Evolutionary conservation across 2,329 filamentous ascomycete genomes (phyloP).

Genomic region (Fonsecaea multimorphosa): DNA sequence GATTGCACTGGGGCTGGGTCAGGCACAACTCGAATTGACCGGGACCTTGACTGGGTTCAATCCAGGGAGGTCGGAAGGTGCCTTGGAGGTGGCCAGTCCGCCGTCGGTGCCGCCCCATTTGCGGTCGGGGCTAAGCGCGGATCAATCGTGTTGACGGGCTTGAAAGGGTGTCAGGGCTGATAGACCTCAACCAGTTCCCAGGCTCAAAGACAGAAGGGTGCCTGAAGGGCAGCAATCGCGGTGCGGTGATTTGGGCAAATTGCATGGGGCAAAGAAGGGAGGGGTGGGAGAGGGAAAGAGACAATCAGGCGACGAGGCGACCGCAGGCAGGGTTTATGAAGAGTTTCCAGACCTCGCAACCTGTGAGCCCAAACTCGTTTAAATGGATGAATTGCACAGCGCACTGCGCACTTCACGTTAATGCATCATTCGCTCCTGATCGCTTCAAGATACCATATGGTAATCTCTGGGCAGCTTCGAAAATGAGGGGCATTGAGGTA

Average conservation of each 20-base stretch:
- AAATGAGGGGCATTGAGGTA: neutral
- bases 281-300: constrained; percentile 9
- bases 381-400: neutral
- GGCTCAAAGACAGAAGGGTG: constrained; percentile 11
- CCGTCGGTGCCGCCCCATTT: constrained; percentile 30
- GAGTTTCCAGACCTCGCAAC: neutral
- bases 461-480: neutral
- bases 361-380: neutral
- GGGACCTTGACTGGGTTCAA: constrained; percentile 11
- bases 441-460: neutral
- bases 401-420: neutral
- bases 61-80: constrained; percentile 16
- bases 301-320: constrained; percentile 27
- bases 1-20: constrained; percentile 11
- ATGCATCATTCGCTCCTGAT: constrained; percentile 5
- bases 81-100: constrained; percentile 27
- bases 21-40: constrained; percentile 3
- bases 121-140: constrained; percentile 16
- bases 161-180: neutral
- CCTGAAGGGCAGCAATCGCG: constrained; percentile 10
- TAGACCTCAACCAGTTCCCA: neutral
- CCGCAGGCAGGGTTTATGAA: constrained; percentile 24
- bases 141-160: neutral
- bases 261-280: neutral
- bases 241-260: constrained; percentile 18